Conservation (phyloP, 2,329 filamentous ascomycete species). For the Malbranchea zuffiana region DNA sequence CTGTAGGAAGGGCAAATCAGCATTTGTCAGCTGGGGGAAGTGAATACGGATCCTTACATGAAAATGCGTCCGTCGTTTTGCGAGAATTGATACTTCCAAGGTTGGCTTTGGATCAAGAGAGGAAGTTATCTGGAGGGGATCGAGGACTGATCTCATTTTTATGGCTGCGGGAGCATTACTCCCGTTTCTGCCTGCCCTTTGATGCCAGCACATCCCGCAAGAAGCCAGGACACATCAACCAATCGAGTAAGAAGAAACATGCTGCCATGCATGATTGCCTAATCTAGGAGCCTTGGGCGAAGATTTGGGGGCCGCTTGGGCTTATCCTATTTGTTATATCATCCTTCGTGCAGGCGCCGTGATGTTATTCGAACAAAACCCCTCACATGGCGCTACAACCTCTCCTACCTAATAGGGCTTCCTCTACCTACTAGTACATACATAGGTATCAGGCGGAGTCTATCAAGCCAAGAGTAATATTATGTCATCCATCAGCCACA, state of each 20-base stretch:
- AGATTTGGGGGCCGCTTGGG: not conserved
- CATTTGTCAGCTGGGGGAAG: too few relatives aligned
- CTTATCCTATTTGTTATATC: too few relatives aligned
- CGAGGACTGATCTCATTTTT: not conserved
- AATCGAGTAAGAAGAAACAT: conserved; percentile 1
- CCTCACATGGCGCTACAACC: too few relatives aligned
- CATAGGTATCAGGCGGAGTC: too few relatives aligned
- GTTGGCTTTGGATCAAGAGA: conserved; percentile 2
- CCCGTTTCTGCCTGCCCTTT: conserved; percentile 1
- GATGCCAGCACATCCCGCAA: not conserved
- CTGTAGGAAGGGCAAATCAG: conserved; percentile 1
- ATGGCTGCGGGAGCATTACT: not conserved
- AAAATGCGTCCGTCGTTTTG: conserved; percentile 1
- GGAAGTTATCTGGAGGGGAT: conserved; percentile 1
- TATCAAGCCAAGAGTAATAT: too few relatives aligned
- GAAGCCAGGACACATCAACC: conserved; percentile 1
- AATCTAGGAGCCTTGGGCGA: not conserved
- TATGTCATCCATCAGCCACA: too few relatives aligned
- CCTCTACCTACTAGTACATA: too few relatives aligned
- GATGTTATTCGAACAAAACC: too few relatives aligned
- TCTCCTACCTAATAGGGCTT: too few relatives aligned
- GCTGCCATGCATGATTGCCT: not conserved
- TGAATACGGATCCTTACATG: too few relatives aligned
- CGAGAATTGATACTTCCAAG: not conserved
- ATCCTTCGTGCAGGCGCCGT: too few relatives aligned